Base-by-base conservation (phyloP, 495 filamentous ascomycete genomes). In the Apodospora peruviana region DNA sequence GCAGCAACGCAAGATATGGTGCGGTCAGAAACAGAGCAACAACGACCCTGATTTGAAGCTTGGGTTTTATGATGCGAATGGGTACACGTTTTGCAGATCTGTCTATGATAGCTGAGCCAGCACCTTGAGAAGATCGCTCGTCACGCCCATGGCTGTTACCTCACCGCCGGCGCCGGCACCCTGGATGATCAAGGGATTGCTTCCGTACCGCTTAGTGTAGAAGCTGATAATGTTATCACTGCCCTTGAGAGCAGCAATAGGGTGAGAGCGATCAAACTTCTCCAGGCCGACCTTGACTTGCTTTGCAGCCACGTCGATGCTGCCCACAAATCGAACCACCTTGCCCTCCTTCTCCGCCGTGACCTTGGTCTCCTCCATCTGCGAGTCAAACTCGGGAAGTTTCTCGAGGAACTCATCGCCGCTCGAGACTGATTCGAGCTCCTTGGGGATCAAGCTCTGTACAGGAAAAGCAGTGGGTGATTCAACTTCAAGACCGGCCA, bases 191-290 rank as follows among this genome's bases (percentile, higher is more conserved):
- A 96, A 69, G 11, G 93, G 88, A 64, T 90, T 94, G 50, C 73
- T 74, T 34, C 88, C 89, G 62, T 98, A 97, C 57, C 93, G 80
- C 74, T 91, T 85, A 38, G 93, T 96, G 69, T 93, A 95, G 77
- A 98, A 95, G 76, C 83, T 93, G 60, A 98, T 93, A 62, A 96
- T 91, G 73, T 97, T 97, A 64, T 96, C 93, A 67, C 90, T 96
- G 32, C 93, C 93, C 76, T 95, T 94, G 48, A 97, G 73, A 29
- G 86, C 86, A 23, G 91, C 93, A 67, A 97, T 94, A 24, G 93
- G 84, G 60, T 87, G 85, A 38, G 84, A 83, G 56, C 77, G 82
- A 42, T 88, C 85, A 44, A 94, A 89, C 75, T 82, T 85, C 76
- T 95, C 86, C 58, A 98, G 67, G 8, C 91, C 91, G 42, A 96